Evolutionary conservation across 2,329 filamentous ascomycete genomes (phyloP), one percentile per base, ranked within the genome.

Genomic region (Talaromyces sp.): DNA sequence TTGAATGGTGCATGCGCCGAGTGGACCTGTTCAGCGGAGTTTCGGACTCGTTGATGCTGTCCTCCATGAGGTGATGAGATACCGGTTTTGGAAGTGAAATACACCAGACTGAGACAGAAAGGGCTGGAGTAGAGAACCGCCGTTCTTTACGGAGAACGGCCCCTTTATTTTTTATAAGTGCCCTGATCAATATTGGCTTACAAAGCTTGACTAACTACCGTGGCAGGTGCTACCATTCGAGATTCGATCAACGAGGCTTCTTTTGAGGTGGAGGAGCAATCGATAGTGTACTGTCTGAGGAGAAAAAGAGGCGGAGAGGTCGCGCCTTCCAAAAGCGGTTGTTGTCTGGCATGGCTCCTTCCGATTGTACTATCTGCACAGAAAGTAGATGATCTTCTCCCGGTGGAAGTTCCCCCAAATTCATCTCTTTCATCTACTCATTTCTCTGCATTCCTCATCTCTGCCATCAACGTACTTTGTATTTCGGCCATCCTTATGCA

Each of bases 81-180:
- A 4, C 37, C 27, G n/a, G 50, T 56, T 31, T 63, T 37, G 43
- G 31, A 49, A 45, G 56, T 59, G 37, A 14, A 45, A 47, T 8
- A 24, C 16, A n/a, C n/a, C 19, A 33, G 19, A 35, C 56, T 57
- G 45, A 41, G 50, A 63, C 61, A 57, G 52, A 39, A 57, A 56
- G 50, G 61, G 41, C 43, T 41, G 47, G 49, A 63, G 62, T 66
- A 49, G 68, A 59, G 71, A 69, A 72, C 68, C 35, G 71, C 72
- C 71, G 73, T 73, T 73, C 70, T 72, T 64, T 62, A 66, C 43
- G 68, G 69, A 70, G 69, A 69, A 67, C 70, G 74, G 71, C 69
- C 58, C 65, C 70, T 69, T 77, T 69, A 67, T 78, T 77, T 76
- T 77, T 73, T 73, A 79, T 79, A 79, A 76, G 77, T 31, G 45